Conservation (phyloP, 352 stramenopile genomes). For the Globisporangium carolinianum region DNA sequence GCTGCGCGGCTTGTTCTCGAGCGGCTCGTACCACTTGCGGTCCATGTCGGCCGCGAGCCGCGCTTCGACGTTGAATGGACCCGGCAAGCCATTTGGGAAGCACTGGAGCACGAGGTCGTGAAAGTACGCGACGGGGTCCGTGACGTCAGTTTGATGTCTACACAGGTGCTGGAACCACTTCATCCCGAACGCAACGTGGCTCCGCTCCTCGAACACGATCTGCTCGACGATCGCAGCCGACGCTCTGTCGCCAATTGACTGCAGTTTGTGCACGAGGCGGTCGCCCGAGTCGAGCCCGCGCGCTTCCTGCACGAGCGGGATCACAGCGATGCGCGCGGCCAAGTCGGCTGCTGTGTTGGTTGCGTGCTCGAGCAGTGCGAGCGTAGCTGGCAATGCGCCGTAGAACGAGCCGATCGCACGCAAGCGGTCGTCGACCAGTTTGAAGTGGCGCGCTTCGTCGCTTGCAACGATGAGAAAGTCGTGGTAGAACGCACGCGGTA, state of each 20-base stretch:
- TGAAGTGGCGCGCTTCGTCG: constrained; percentile 78
- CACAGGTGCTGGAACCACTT: constrained; percentile 77
- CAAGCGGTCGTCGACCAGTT: constrained; percentile 62
- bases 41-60: constrained; percentile 66
- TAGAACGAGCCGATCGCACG: constrained; percentile 58
- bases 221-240: constrained; percentile 64
- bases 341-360: constrained; percentile 61
- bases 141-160: constrained; percentile 21
- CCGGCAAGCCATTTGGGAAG: constrained; percentile 71
- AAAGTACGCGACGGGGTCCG: constrained; percentile 63
- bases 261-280: constrained; percentile 62
- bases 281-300: constrained; percentile 71
- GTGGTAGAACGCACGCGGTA: constrained; percentile 60
- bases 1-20: constrained; percentile 42
- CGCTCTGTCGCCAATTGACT: constrained; percentile 55
- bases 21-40: constrained; percentile 56
- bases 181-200: constrained; percentile 67
- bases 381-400: constrained; percentile 55
- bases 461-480: constrained; percentile 67
- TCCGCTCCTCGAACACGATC: constrained; percentile 75
- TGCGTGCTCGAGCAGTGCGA: constrained; percentile 63
- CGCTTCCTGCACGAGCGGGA: constrained; percentile 79
- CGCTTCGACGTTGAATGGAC: constrained; percentile 70
- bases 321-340: constrained; percentile 63
- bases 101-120: constrained; percentile 72